These are phyloP conservation scores for Sarocladiaceae sp. DNA, from an alignment of 2,329 filamentous ascomycete species.

Conservation along the genomic window DNA sequence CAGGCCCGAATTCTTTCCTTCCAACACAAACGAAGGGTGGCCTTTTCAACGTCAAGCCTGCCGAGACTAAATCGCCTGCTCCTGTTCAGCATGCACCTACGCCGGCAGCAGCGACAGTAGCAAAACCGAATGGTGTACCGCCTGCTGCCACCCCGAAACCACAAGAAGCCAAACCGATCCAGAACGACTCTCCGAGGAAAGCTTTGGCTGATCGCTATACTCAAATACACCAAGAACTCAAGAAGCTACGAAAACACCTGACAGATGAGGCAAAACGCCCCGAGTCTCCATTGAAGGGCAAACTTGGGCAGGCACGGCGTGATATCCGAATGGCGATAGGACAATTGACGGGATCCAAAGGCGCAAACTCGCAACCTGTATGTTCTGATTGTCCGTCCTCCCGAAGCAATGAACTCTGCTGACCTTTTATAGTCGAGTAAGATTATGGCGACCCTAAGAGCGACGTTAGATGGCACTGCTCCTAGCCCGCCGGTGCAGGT, in stretches of 20 bases:
- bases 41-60: constrained; percentile 11
- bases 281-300: constrained; percentile 52
- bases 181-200: constrained; percentile 12
- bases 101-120: not conserved
- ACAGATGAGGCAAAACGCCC: constrained; percentile 49
- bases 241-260: constrained; percentile 58
- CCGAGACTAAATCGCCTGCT: constrained; percentile 7
- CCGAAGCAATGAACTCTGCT: constrained; percentile 10
- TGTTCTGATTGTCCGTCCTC: constrained; percentile 15
- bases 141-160: constrained; percentile 12
- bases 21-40: not conserved
- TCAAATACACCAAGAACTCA: constrained; percentile 66
- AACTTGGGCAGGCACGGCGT: constrained; percentile 67
- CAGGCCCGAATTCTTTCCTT: not conserved
- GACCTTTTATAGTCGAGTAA: constrained; percentile 27
- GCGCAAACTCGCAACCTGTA: constrained; percentile 47
- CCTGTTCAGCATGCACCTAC: constrained; percentile 7
- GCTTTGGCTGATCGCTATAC: constrained; percentile 37
- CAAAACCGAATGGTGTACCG: constrained; percentile 12
- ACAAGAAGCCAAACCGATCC: constrained; percentile 9
- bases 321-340: constrained; percentile 69
- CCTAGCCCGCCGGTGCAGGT: constrained; percentile 52
- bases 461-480: constrained; percentile 46
- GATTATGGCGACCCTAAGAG: constrained; percentile 41
- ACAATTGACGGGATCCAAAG: constrained; percentile 64